These are phyloP conservation scores for Candida xiaguanensis DNA, from an alignment of 805 yeast species.

Conservation along the genomic window DNA sequence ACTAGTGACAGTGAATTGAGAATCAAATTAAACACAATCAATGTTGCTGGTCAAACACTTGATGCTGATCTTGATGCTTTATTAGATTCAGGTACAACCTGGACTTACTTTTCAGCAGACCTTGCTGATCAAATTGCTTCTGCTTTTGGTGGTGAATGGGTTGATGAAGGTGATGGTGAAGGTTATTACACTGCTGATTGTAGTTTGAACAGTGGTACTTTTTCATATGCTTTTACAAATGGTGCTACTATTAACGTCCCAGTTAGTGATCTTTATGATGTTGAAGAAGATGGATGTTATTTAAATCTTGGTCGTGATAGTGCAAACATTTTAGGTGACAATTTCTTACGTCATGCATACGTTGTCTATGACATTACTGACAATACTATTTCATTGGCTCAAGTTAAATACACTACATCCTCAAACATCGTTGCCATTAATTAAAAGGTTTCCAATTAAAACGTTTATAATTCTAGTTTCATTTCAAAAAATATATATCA, in stretches of 20 bases:
- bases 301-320: constrained; percentile 16
- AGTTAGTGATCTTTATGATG: constrained; percentile 16
- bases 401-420: constrained; percentile 34
- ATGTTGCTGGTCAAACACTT: constrained; percentile 14
- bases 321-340: constrained; percentile 52
- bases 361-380: constrained; percentile 61
- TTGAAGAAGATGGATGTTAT: constrained; percentile 33
- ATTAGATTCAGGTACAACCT: constrained; percentile 35
- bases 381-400: constrained; percentile 53
- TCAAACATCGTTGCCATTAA: constrained; percentile 10
- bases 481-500: no score
- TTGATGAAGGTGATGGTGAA: neutral
- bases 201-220: neutral
- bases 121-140: constrained; percentile 11
- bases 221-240: neutral
- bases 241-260: neutral
- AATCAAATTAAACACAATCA: constrained; percentile 43
- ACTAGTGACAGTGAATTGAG: constrained; percentile 21
- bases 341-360: constrained; percentile 59
- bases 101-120: constrained; percentile 38
- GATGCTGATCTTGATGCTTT: constrained; percentile 21
- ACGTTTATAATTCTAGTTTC: no score
- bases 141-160: neutral
- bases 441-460: no score
- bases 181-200: neutral